Percentiles rank a stretch among this genome's conserved stretches.
phyloP scores from a whole-genome alignment of 208 protist genomes.

The Herpetomonas samuelpessoai region DNA sequence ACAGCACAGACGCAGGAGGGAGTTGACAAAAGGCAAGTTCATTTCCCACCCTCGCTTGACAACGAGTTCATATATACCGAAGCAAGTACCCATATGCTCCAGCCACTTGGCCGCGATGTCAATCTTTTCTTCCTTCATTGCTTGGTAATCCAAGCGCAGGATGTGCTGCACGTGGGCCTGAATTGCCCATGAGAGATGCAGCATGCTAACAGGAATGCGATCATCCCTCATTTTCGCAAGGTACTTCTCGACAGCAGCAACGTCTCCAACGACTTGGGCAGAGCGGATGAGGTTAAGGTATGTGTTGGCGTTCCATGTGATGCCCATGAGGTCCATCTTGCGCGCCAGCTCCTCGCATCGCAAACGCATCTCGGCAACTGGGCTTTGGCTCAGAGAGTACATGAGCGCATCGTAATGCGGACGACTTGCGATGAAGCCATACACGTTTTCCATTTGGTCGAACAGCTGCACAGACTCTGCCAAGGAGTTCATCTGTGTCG shows the following conservation, averaged over 20 bases:
- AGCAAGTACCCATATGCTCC: slow-evolving; percentile 74
- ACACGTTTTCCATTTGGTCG: slow-evolving; percentile 91
- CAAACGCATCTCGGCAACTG: slow-evolving; percentile 75
- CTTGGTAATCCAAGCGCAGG: slow-evolving; percentile 68
- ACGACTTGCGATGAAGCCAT: slow-evolving; percentile 83
- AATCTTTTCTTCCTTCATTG: slow-evolving; percentile 50
- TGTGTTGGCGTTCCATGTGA: slow-evolving; percentile 78
- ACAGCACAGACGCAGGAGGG: slow-evolving; percentile 80
- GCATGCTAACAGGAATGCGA: slow-evolving; percentile 47
- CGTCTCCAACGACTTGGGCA: slow-evolving; percentile 79
- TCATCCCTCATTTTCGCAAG: slow-evolving; percentile 83
- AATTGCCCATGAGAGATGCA: slow-evolving; percentile 79
- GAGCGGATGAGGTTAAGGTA: slow-evolving; percentile 85
- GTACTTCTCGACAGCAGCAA: slow-evolving; percentile 70
- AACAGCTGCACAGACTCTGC: slow-evolving; percentile 86
- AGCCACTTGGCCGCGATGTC: slow-evolving; percentile 52
- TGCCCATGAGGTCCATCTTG: slow-evolving; percentile 91
- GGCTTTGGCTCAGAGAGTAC: slow-evolving; percentile 75
- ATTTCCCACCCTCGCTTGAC: slow-evolving; percentile 77
- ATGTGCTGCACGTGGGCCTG: slow-evolving; percentile 78
- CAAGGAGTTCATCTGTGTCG: slow-evolving; percentile 67
- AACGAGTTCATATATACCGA: slow-evolving; percentile 83
- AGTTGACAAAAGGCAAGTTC: slow-evolving; percentile 75
- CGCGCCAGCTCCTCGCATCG: slow-evolving; percentile 82
- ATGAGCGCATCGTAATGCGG: slow-evolving; percentile 87